Evolutionary conservation across 768 basidiomycete species (phyloP).

Genomic region (Agrocybe pediades): DNA sequence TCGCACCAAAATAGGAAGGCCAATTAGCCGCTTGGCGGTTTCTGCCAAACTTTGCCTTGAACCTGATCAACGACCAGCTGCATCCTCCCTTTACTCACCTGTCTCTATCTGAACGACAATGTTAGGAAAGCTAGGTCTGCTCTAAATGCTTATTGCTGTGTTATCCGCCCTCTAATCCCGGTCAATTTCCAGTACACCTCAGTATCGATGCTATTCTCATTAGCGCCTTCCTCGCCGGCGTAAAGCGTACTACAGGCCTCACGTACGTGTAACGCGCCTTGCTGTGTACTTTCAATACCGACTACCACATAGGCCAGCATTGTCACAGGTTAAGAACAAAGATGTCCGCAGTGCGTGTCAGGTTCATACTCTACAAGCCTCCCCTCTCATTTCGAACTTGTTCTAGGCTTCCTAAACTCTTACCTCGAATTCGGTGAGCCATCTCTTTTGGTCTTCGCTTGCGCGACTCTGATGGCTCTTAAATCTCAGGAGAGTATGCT

Average conservation of each 20-base stretch:
- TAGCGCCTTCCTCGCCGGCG: conserved; percentile 81
- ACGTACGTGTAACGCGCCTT: conserved; percentile 55
- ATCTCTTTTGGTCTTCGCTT: conserved; percentile 1
- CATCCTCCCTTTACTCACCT: background rate
- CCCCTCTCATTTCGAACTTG: background rate
- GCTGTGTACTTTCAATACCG: background rate
- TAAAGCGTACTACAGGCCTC: conserved; percentile 80
- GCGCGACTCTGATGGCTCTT: background rate
- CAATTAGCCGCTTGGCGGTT: background rate
- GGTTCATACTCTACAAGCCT: background rate
- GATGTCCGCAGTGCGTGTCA: conserved; percentile 78
- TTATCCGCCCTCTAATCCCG: too few relatives aligned
- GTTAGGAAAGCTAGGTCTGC: conserved; percentile 61
- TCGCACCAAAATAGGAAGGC: background rate
- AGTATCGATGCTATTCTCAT: conserved; percentile 70
- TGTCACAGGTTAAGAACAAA: conserved; percentile 83
- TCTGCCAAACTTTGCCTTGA: background rate
- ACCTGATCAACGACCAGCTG: background rate
- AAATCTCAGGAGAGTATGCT: conserved; percentile 70
- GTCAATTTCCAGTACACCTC: conserved; percentile 17
- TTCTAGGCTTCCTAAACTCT: conserved; percentile 65
- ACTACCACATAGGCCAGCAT: conserved; percentile 55
- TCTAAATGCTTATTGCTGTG: too few relatives aligned
- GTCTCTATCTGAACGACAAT: conserved; percentile 31
- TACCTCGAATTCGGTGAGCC: conserved; percentile 80